Conservation (phyloP, 2,329 filamentous ascomycete species). For the Thielaviopsis euricoi region DNA sequence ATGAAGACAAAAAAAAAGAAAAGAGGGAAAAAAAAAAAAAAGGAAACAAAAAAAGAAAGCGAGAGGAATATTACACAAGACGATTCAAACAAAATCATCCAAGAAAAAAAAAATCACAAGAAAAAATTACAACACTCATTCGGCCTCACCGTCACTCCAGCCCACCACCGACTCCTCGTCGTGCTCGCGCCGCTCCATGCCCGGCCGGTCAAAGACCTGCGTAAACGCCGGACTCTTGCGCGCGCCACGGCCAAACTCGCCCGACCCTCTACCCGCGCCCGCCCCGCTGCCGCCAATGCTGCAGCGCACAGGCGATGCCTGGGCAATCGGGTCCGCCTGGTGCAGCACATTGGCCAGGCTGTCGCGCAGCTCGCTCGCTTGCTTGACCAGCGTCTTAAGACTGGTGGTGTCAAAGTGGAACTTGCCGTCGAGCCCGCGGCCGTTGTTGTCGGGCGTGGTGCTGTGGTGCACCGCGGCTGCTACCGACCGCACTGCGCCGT, state of each 20-base stretch:
- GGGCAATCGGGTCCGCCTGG: conserved; percentile 38
- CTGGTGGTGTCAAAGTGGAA: conserved; percentile 55
- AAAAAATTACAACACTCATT: not conserved
- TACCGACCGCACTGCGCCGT: conserved; percentile 40
- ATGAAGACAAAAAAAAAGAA: conserved; percentile 1
- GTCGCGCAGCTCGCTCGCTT: conserved; percentile 43
- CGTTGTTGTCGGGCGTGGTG: conserved; percentile 24
- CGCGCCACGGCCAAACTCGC: conserved; percentile 22
- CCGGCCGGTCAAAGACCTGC: conserved; percentile 32
- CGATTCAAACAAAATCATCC: not conserved
- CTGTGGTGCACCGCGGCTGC: conserved; percentile 48
- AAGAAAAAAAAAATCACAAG: not conserved
- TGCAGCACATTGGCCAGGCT: conserved; percentile 43
- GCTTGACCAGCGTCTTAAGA: conserved; percentile 47
- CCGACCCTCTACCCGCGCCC: not conserved
- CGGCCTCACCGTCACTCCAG: conserved; percentile 15
- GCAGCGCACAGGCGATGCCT: conserved; percentile 28
- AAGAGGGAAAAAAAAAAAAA: not conserved
- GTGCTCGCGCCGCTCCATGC: not conserved
- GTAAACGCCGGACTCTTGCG: conserved; percentile 48
- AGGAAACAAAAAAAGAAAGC: not conserved
- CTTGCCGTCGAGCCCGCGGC: conserved; percentile 24
- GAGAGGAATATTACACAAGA: not conserved
- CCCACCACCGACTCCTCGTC: conserved; percentile 14
- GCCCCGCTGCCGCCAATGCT: conserved; percentile 11